Conservation (phyloP, 164 flowering plant species). For the Piper betle region DNA sequence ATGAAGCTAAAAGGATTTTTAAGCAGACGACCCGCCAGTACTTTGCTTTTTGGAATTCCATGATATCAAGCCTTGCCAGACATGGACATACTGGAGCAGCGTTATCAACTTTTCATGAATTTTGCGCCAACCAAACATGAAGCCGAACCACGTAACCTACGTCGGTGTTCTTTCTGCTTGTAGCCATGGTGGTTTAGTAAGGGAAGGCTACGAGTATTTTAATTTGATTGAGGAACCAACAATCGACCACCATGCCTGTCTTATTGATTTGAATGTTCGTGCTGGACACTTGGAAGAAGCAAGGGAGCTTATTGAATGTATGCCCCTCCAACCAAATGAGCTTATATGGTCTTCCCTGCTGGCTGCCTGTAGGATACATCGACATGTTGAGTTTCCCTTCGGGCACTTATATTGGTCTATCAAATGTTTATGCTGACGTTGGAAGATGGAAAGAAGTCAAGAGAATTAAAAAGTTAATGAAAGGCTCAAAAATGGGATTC, state of each 20-base stretch:
- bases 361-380: slow-evolving; percentile 12
- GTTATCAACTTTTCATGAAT: slow-evolving; percentile 10
- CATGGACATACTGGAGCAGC: slow-evolving; percentile 14
- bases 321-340: slow-evolving; percentile 18
- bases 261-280: slow-evolving; percentile 16
- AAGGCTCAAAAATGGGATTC: slow-evolving; percentile 8
- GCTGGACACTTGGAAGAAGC: slow-evolving; percentile 20
- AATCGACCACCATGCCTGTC: slow-evolving; percentile 19
- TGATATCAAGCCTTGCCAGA: slow-evolving; percentile 17
- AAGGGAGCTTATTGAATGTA: slow-evolving; percentile 8
- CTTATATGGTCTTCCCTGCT: slow-evolving; percentile 19
- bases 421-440: slow-evolving; percentile 18
- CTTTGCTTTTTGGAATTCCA: slow-evolving; percentile 19
- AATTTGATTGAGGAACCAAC: slow-evolving; percentile 15
- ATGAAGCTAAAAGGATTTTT: slow-evolving; percentile 15
- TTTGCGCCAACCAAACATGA: slow-evolving; percentile 8
- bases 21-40: slow-evolving; percentile 12
- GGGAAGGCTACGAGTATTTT: slow-evolving; percentile 15
- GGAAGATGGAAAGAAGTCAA: slow-evolving; percentile 21
- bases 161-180: slow-evolving; percentile 22
- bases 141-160: slow-evolving; percentile 17
- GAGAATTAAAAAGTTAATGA: slow-evolving; percentile 18
- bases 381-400: slow-evolving; percentile 12
- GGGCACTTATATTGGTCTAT: slow-evolving; percentile 20
- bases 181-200: slow-evolving; percentile 16